Evolutionary conservation across 2,329 filamentous ascomycete genomes (phyloP).

Genomic region (Penicillium sp.): DNA sequence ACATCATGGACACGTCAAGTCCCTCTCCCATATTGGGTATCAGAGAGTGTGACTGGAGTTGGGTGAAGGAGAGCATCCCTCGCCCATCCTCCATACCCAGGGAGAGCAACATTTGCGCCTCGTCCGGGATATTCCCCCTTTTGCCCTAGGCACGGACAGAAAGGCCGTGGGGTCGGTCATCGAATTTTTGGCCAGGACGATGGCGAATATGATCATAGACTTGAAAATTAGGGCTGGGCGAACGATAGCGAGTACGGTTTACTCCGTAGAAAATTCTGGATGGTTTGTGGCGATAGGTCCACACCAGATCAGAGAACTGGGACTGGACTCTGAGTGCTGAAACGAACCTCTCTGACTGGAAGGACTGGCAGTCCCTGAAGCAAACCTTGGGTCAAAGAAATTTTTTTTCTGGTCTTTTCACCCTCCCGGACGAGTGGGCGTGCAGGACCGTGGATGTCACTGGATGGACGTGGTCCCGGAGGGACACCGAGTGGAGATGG

Average conservation of each 20-base stretch:
- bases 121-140: neutral
- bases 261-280: neutral
- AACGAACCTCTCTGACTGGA: conserved; percentile 7
- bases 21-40: conserved; percentile 5
- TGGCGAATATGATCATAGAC: conserved; percentile 1
- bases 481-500: neutral
- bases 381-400: conserved; percentile 1
- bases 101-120: conserved; percentile 4
- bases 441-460: neutral
- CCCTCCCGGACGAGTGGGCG: neutral
- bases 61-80: neutral
- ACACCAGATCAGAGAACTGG: neutral
- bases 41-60: conserved; percentile 6
- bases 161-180: neutral
- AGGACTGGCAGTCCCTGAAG: conserved; percentile 3
- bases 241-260: no score
- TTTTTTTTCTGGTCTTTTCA: neutral
- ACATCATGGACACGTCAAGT: conserved; percentile 10
- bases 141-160: conserved; percentile 5
- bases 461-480: neutral
- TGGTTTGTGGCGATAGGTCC: conserved; percentile 4
- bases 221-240: neutral
- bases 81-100: conserved; percentile 10
- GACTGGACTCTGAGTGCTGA: neutral
- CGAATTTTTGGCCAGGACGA: neutral